phyloP scores from a whole-genome alignment of 495 filamentous ascomycete genomes.

The Aspergillus affinis region DNA sequence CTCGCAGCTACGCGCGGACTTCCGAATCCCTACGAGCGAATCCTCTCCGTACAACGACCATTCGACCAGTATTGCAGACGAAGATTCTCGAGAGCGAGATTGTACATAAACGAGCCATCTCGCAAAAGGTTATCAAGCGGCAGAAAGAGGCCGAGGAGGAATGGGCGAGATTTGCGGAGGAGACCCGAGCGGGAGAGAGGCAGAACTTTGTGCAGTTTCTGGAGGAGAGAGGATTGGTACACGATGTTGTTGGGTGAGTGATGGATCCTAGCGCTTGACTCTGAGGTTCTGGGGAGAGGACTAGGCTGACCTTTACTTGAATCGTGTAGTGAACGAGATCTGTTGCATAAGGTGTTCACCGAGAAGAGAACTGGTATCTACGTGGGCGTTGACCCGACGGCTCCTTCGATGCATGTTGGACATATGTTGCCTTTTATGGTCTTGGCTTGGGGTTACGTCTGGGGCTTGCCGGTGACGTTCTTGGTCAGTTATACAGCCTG shows the following conservation, averaged over 20 bases:
- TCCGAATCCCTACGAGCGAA: slow-evolving; percentile 21
- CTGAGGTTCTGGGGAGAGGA: not conserved
- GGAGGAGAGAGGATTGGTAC: slow-evolving; percentile 76
- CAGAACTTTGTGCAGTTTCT: slow-evolving; percentile 67
- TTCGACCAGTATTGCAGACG: slow-evolving; percentile 19
- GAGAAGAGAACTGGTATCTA: slow-evolving; percentile 74
- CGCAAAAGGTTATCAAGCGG: slow-evolving; percentile 49
- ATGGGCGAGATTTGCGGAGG: slow-evolving; percentile 56
- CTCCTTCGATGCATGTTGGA: slow-evolving; percentile 84
- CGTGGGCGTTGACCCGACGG: slow-evolving; percentile 90
- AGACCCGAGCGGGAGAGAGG: slow-evolving; percentile 59
- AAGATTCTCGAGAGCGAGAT: not conserved
- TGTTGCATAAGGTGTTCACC: slow-evolving; percentile 69
- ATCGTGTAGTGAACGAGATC: slow-evolving; percentile 52
- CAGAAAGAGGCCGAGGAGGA: slow-evolving; percentile 51
- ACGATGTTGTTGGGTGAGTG: slow-evolving; percentile 77
- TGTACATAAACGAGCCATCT: slow-evolving; percentile 48
- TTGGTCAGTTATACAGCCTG: slow-evolving; percentile 47
- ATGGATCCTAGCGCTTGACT: not conserved
- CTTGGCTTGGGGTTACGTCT: slow-evolving; percentile 86
- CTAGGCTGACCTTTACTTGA: slow-evolving; percentile 15
- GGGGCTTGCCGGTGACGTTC: slow-evolving; percentile 72
- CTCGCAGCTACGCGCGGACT: slow-evolving; percentile 28
- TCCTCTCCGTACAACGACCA: slow-evolving; percentile 12
- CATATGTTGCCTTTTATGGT: slow-evolving; percentile 94